A percentile compares a stretch with the other conserved stretches of the same genome.
phyloP scores from a whole-genome alignment of 805 yeast species.

The Brettanomyces bruxellensis region DNA sequence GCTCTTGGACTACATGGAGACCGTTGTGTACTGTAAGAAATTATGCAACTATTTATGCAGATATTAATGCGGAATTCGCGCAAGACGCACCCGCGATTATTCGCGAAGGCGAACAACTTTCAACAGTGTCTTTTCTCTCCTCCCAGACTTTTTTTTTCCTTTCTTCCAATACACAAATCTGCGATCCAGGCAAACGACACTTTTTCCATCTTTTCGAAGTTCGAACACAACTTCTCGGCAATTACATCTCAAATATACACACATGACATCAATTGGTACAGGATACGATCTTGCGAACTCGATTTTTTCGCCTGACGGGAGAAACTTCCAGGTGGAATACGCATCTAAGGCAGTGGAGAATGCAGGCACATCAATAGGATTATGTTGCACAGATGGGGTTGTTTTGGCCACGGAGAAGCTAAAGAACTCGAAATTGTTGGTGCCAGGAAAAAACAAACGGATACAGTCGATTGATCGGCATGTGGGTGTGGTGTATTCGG shows the following conservation, averaged over 20 bases:
- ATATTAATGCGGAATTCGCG: too few species aligned
- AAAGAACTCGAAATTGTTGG: slow-evolving; percentile 76
- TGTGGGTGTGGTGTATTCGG: slow-evolving; percentile 91
- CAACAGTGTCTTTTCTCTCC: too few species aligned
- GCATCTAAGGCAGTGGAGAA: slow-evolving; percentile 97
- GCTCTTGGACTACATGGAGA: too few species aligned
- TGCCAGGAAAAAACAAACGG: slow-evolving; percentile 80
- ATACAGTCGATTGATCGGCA: slow-evolving; percentile 92
- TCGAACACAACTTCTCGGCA: neutral
- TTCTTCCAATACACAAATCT: too few species aligned
- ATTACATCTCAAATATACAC: neutral
- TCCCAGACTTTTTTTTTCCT: too few species aligned
- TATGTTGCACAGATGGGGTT: slow-evolving; percentile 85
- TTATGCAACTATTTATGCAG: too few species aligned
- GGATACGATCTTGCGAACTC: slow-evolving; percentile 98
- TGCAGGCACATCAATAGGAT: slow-evolving; percentile 92
- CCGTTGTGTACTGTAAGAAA: too few species aligned
- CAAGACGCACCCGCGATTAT: too few species aligned
- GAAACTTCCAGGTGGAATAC: slow-evolving; percentile 96
- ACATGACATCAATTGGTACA: slow-evolving; percentile 85
- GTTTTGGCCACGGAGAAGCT: slow-evolving; percentile 97
- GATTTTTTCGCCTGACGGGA: slow-evolving; percentile 88
- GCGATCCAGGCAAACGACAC: too few species aligned
- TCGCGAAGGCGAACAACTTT: too few species aligned
- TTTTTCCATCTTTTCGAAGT: too few species aligned